Base-by-base conservation (phyloP, 2,329 filamentous ascomycete species). In the Penicillium nordicum region DNA sequence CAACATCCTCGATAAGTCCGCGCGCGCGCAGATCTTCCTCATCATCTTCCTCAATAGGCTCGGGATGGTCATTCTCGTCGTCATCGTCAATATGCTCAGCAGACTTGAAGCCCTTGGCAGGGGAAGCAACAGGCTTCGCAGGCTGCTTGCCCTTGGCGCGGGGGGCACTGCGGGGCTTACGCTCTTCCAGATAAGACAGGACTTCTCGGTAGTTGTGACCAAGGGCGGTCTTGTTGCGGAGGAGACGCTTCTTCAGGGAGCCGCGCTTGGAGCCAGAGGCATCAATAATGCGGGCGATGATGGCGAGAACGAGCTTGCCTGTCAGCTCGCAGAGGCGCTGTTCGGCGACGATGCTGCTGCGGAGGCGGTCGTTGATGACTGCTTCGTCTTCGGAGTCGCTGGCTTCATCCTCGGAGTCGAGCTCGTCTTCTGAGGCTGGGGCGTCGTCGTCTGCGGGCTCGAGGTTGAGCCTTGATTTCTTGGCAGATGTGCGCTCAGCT, bases 151-250 rank as follows among this genome's bases (percentile, higher is more conserved):
- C 74, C 66, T 76, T 78, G 9, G 64, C 59, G 25, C 58, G 63
- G 12, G 53, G 64, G 61, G 63, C 50, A 25, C 54, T 60, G 43
- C 66, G 68, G 36, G 69, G 63, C 67, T 87, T 86, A 47, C 81
- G 79, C 55, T 88, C 84, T 66, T 96, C 92, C 4, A 97, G 79
- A 71, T 88, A 94, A 9, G 85, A 84, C 5, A 96, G 78, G 7
- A 97, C 85, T 66, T 94, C 91, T 68, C 88, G 90, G 79, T 90
- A 95, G 70, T 94, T 97, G 44, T 84, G 79, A 2, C 94, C 94
- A 3, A 99, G 81, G 68, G 85, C 86, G n/a, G 78, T 79, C 69
- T 88, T 88, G 74, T 99, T 97, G 62, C 90, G 82, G 66, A 88
- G 81, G 23, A 99, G 79, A 21, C 92, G 83, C 65, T 85, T 84